Evolutionary conservation across 192 early-diverging fungal species (phyloP).

Genomic region (Spinellus fusiger): DNA sequence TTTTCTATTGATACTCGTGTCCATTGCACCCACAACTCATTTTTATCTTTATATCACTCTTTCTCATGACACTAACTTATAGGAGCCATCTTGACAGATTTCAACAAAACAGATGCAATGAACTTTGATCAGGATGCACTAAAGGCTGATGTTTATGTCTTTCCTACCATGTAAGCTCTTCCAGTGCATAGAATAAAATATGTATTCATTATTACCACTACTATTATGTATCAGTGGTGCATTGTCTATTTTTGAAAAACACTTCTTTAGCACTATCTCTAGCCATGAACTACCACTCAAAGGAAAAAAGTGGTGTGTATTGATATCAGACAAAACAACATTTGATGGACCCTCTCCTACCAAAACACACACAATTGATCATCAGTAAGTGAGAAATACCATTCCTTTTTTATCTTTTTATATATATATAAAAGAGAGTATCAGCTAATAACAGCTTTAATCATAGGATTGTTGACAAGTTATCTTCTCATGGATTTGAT

Average conservation of each 20-base stretch:
- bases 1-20: not conserved
- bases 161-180: constrained; percentile 14
- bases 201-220: not conserved
- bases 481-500: not conserved
- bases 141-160: not conserved
- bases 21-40: not conserved
- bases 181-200: not conserved
- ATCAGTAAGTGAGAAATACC: not conserved
- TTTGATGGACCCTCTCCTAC: constrained; percentile 1
- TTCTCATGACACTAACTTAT: not conserved
- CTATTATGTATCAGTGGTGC: not conserved
- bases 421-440: not conserved
- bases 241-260: constrained; percentile 14
- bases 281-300: constrained; percentile 5
- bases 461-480: not conserved
- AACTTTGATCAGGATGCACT: constrained; percentile 7
- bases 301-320: constrained; percentile 1
- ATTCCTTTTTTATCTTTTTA: not conserved
- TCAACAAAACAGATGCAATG: not conserved
- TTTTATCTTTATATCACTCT: not conserved
- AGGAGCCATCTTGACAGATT: not conserved
- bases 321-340: constrained; percentile 11
- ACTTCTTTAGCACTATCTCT: not conserved
- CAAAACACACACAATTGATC: not conserved
- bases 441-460: not conserved